Evolutionary conservation across 2,329 filamentous ascomycete species (phyloP).

Genomic region (Colletotrichum camelliae): DNA sequence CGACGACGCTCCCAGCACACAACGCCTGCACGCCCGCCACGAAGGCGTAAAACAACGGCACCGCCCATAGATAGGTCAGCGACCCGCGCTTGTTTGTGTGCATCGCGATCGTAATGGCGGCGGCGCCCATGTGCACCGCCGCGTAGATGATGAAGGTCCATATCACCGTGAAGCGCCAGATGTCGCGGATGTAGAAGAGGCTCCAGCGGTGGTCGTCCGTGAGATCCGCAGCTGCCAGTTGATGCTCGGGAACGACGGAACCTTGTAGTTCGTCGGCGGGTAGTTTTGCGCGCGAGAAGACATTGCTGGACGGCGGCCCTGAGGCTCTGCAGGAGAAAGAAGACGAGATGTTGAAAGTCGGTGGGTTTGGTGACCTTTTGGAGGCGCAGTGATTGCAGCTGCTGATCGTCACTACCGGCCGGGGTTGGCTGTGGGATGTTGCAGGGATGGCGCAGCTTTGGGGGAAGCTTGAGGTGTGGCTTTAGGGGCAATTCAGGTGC

Average conservation of each 20-base stretch:
- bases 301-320: not conserved
- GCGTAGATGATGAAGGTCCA: conserved; percentile 86
- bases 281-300: conserved; percentile 25
- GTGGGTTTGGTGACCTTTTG: conserved; percentile 4
- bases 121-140: conserved; percentile 75
- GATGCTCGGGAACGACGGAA: conserved; percentile 80
- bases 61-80: conserved; percentile 71
- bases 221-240: conserved; percentile 70
- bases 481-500: conserved; percentile 25
- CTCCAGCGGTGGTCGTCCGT: conserved; percentile 52
- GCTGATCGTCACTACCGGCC: conserved; percentile 3
- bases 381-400: not conserved
- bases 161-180: conserved; percentile 85
- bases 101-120: conserved; percentile 73
- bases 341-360: not conserved
- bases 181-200: conserved; percentile 77
- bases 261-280: conserved; percentile 61
- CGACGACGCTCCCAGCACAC: conserved; percentile 81
- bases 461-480: conserved; percentile 10
- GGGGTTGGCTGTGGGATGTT: conserved; percentile 4
- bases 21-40: conserved; percentile 79
- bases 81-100: conserved; percentile 65
- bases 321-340: not conserved
- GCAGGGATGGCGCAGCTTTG: conserved; percentile 13
- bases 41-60: conserved; percentile 73